Evolutionary conservation across 2,329 filamentous ascomycete species (phyloP).

Genomic region (Colletotrichum sp.): DNA sequence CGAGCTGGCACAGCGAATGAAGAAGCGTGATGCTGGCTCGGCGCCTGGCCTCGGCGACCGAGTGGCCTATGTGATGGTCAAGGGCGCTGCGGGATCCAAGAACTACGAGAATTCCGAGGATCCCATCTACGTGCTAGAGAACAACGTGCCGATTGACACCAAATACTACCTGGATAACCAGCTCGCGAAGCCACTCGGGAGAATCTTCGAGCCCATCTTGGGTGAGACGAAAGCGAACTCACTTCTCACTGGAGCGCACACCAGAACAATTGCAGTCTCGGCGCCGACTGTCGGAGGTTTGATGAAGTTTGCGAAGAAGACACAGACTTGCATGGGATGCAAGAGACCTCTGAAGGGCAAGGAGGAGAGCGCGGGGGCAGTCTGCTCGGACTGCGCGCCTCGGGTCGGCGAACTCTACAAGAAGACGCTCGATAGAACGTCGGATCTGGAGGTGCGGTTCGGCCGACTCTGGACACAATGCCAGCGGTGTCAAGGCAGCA

Average conservation of each 20-base stretch:
- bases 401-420: conserved; percentile 93
- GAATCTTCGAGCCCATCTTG: conserved; percentile 97
- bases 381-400: conserved; percentile 84
- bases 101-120: conserved; percentile 98
- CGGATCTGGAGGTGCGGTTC: conserved; percentile 92
- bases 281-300: conserved; percentile 89
- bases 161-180: conserved; percentile 99
- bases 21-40: conserved; percentile 93
- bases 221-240: conserved; percentile 90
- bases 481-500: conserved; percentile 94
- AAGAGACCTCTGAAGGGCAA: conserved; percentile 90
- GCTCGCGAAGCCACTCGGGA: conserved; percentile 87
- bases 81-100: conserved; percentile 85
- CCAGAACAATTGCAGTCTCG: conserved; percentile 90
- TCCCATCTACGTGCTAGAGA: conserved; percentile 93
- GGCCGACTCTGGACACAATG: conserved; percentile 97
- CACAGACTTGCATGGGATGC: conserved; percentile 97
- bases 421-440: conserved; percentile 85
- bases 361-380: conserved; percentile 81
- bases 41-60: conserved; percentile 92
- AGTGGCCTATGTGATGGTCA: conserved; percentile 97
- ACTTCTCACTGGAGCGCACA: conserved; percentile 90
- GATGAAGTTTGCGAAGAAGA: conserved; percentile 99
- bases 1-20: conserved; percentile 94
- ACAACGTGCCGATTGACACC: conserved; percentile 97